These are phyloP conservation scores for Zygnema circumcarinatum DNA, from an alignment of 139 green algal genomes.

Conservation along the genomic window DNA sequence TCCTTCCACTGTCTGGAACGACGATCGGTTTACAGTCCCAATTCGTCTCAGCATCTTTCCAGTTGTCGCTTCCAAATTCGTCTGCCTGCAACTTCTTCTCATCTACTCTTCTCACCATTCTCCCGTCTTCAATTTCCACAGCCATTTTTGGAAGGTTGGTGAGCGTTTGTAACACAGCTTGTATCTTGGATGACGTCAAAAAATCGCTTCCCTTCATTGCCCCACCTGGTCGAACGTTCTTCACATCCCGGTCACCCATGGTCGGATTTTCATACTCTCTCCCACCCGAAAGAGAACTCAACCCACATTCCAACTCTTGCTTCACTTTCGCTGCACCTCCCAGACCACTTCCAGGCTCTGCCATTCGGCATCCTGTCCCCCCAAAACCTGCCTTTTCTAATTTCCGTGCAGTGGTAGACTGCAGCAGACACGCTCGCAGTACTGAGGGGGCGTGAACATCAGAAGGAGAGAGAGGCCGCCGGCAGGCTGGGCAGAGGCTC, in stretches of 20 bases:
- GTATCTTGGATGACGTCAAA: conserved; percentile 47
- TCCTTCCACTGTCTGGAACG: conserved; percentile 15
- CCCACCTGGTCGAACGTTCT: background rate
- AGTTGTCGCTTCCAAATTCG: too few relatives aligned
- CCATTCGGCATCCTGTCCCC: background rate
- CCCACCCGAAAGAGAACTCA: too few relatives aligned
- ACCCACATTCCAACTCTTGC: background rate
- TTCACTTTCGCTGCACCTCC: background rate
- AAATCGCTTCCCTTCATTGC: background rate
- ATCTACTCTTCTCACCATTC: conserved; percentile 14
- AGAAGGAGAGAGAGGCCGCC: background rate
- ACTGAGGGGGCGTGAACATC: conserved; percentile 15
- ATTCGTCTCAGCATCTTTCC: background rate
- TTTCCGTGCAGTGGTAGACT: background rate
- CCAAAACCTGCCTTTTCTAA: background rate
- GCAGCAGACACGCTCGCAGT: conserved; percentile 19
- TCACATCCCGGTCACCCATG: background rate
- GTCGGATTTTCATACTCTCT: background rate
- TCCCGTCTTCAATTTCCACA: conserved; percentile 32
- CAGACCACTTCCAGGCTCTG: background rate
- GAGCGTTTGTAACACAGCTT: conserved; percentile 57
- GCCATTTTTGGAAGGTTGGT: conserved; percentile 66
- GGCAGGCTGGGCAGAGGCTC: conserved; percentile 26
- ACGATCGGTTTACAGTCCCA: background rate
- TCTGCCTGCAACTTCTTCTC: too few relatives aligned